phyloP scores from a whole-genome alignment of 1,139 yeast species.

The Hansenula anomala region DNA sequence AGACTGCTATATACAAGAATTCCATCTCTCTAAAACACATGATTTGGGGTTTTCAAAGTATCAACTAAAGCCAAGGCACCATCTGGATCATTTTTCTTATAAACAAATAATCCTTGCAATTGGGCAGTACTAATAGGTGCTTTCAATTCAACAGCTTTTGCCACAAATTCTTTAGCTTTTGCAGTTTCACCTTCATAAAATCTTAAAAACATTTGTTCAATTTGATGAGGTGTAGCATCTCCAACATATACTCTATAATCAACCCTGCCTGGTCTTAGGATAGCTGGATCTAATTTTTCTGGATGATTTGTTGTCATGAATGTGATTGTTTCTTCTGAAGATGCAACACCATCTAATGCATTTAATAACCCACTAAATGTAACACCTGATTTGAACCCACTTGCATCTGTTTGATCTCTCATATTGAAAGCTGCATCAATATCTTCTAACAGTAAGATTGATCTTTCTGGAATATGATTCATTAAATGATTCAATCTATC shows the following conservation, averaged over 20 bases:
- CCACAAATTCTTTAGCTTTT: conserved; percentile 60
- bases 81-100: conserved; percentile 79
- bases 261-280: conserved; percentile 87
- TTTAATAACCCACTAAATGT: conserved; percentile 92
- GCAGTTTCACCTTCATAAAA: conserved; percentile 69
- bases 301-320: conserved; percentile 99
- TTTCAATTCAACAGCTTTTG: conserved; percentile 42
- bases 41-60: conserved; percentile 32
- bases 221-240: conserved; percentile 81
- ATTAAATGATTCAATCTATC: conserved; percentile 90
- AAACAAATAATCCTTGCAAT: conserved; percentile 91
- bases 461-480: conserved; percentile 93
- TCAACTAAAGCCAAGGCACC: conserved; percentile 67
- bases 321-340: conserved; percentile 93
- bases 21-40: conserved; percentile 19
- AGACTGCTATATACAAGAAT: not conserved
- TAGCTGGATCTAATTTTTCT: conserved; percentile 80
- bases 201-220: conserved; percentile 76
- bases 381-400: conserved; percentile 76
- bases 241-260: conserved; percentile 80
- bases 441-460: conserved; percentile 82
- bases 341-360: conserved; percentile 97
- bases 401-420: conserved; percentile 73
- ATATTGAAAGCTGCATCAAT: conserved; percentile 93
- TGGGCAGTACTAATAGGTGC: conserved; percentile 86